A percentile compares a stretch with the other conserved stretches of the same genome.
phyloP scores from a whole-genome alignment of 495 filamentous ascomycete genomes.

The Emericellopsis terricola region DNA sequence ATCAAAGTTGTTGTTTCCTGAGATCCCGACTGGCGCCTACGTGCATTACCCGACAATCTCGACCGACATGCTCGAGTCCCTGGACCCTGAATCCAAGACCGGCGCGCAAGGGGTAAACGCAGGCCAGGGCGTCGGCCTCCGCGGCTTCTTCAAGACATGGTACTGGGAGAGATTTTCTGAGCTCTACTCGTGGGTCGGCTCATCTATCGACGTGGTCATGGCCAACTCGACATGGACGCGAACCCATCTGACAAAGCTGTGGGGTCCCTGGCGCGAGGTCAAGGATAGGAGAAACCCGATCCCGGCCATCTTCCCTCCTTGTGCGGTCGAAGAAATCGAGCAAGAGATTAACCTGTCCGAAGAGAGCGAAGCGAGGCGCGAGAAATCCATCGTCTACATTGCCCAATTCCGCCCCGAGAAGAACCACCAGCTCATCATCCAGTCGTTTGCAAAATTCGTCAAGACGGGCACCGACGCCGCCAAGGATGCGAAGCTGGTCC shows the following conservation, averaged over 20 bases:
- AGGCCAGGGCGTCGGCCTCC: constrained; percentile 50
- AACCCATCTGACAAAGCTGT: constrained; percentile 61
- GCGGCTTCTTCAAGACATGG: constrained; percentile 45
- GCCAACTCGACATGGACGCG: constrained; percentile 94
- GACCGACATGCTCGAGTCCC: constrained; percentile 85
- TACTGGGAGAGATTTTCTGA: constrained; percentile 81
- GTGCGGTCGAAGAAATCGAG: constrained; percentile 69
- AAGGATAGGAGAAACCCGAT: constrained; percentile 25
- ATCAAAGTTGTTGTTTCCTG: constrained; percentile 63
- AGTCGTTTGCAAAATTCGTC: constrained; percentile 60
- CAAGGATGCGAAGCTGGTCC: constrained; percentile 46
- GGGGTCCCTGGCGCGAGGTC: constrained; percentile 40
- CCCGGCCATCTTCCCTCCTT: constrained; percentile 74
- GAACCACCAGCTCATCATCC: constrained; percentile 71
- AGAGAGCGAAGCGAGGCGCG: constrained; percentile 45
- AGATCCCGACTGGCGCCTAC: constrained; percentile 76
- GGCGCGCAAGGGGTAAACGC: constrained; percentile 68
- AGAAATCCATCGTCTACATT: constrained; percentile 68
- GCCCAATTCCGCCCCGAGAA: constrained; percentile 97
- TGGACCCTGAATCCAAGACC: constrained; percentile 38
- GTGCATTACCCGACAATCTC: constrained; percentile 98
- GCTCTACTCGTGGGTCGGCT: constrained; percentile 65
- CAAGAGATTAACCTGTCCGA: constrained; percentile 46
- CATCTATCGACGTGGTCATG: constrained; percentile 79
- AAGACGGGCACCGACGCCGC: constrained; percentile 21